A percentile compares a stretch with the other conserved stretches of the same genome.
Conservation (phyloP, 306 rosid species). For the Carpinus viminea region DNA sequence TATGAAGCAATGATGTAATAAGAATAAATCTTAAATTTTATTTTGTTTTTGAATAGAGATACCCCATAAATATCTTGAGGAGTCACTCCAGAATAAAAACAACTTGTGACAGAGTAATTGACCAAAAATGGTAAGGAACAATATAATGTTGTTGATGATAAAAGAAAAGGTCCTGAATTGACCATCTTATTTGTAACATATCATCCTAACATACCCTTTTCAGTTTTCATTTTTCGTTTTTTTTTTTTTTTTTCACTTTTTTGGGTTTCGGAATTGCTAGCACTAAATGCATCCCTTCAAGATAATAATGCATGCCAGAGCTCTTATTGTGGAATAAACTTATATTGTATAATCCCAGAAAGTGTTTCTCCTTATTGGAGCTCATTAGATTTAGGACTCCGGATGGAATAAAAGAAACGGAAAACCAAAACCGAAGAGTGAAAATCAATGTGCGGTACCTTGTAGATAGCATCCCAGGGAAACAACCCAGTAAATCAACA, state of each 20-base stretch:
- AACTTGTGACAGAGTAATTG: too few relatives aligned
- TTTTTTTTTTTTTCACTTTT: too few relatives aligned
- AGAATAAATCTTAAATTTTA: not conserved
- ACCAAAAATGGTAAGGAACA: too few relatives aligned
- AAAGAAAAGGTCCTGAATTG: not conserved
- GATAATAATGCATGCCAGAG: not conserved
- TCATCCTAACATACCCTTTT: not conserved
- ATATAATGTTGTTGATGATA: not conserved
- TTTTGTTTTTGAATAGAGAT: too few relatives aligned
- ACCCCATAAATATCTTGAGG: too few relatives aligned
- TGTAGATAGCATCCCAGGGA: conserved; percentile 72
- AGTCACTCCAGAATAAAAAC: too few relatives aligned
- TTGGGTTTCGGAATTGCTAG: not conserved
- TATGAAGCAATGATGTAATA: not conserved
- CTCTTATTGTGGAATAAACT: not conserved
- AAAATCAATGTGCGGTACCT: conserved; percentile 20
- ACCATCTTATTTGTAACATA: not conserved
- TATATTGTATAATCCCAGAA: not conserved
- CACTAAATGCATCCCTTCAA: not conserved
- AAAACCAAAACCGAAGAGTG: not conserved
- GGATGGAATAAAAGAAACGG: not conserved
- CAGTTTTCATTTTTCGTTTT: too few relatives aligned
- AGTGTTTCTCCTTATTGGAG: not conserved
- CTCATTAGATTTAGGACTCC: not conserved
- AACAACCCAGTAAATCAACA: conserved; percentile 50